phyloP scores from a whole-genome alignment of 169 alveolate species.

The Babesia ovata region DNA sequence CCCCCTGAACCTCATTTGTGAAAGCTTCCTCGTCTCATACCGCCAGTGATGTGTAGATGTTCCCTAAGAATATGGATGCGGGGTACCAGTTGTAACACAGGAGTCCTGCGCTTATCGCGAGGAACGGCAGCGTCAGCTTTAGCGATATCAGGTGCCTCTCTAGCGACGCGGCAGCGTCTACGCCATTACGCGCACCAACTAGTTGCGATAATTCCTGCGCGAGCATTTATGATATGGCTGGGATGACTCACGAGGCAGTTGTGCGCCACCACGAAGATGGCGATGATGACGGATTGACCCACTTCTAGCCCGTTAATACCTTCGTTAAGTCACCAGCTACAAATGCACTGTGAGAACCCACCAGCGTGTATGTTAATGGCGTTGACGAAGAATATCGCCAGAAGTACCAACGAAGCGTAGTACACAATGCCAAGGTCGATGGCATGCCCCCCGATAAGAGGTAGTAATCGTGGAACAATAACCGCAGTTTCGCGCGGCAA shows the following conservation, averaged over 20 bases:
- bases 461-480: neutral
- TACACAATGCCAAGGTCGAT: neutral
- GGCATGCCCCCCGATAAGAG: neutral
- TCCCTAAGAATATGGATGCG: slow-evolving; percentile 93
- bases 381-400: slow-evolving; percentile 85
- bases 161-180: neutral
- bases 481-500: slow-evolving; percentile 3
- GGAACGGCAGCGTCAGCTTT: slow-evolving; percentile 53
- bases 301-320: slow-evolving; percentile 95
- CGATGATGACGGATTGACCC: slow-evolving; percentile 87
- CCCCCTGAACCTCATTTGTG: slow-evolving; percentile 84
- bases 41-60: slow-evolving; percentile 90
- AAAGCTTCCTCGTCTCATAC: slow-evolving; percentile 72
- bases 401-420: slow-evolving; percentile 6
- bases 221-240: neutral
- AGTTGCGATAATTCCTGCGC: slow-evolving; percentile 20
- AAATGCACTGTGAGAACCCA: neutral
- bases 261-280: slow-evolving; percentile 37
- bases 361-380: slow-evolving; percentile 92
- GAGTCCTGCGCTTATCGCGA: slow-evolving; percentile 49
- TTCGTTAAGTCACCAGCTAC: neutral
- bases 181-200: neutral
- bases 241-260: slow-evolving; percentile 38
- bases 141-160: slow-evolving; percentile 23
- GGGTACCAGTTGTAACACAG: slow-evolving; percentile 82